phyloP scores from a whole-genome alignment of 345 rosid genomes.

The Aquilaria malaccensis region DNA sequence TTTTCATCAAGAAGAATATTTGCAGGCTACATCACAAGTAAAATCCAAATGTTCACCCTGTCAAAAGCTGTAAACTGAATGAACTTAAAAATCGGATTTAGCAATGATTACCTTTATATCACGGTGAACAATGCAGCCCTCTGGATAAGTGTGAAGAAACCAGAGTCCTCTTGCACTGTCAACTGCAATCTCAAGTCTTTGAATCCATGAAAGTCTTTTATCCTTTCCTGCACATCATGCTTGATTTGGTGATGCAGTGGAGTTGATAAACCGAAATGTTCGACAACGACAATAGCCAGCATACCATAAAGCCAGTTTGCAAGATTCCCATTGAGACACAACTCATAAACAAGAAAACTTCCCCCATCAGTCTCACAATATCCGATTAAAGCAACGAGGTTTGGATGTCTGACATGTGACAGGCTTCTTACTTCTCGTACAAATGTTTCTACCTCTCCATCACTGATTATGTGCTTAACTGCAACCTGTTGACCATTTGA shows the following conservation, averaged over 20 bases:
- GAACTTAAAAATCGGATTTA: too few relatives aligned
- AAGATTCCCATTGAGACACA: conserved; percentile 49
- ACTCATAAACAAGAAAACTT: conserved; percentile 48
- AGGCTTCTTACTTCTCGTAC: conserved; percentile 49
- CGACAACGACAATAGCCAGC: neutral
- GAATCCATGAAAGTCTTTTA: conserved; percentile 37
- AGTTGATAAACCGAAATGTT: neutral
- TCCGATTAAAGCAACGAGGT: conserved; percentile 51
- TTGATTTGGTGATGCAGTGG: neutral
- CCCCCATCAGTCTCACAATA: conserved; percentile 41
- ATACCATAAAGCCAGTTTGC: conserved; percentile 57
- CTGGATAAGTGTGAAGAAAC: conserved; percentile 51
- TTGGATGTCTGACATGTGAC: conserved; percentile 51
- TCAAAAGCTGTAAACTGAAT: too few relatives aligned
- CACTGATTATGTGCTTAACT: conserved; percentile 46
- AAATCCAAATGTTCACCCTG: too few relatives aligned
- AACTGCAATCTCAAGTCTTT: conserved; percentile 43
- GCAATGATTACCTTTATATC: conserved; percentile 32
- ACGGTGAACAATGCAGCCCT: conserved; percentile 49
- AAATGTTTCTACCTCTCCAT: conserved; percentile 44
- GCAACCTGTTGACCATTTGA: conserved; percentile 40
- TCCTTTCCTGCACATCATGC: conserved; percentile 34
- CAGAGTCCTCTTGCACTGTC: conserved; percentile 42
- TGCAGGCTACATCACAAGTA: conserved; percentile 33
- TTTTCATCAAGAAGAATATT: conserved; percentile 42